Evolutionary conservation across 2,329 filamentous ascomycete genomes (phyloP).

Genomic region (Chaetomium olivaceum): DNA sequence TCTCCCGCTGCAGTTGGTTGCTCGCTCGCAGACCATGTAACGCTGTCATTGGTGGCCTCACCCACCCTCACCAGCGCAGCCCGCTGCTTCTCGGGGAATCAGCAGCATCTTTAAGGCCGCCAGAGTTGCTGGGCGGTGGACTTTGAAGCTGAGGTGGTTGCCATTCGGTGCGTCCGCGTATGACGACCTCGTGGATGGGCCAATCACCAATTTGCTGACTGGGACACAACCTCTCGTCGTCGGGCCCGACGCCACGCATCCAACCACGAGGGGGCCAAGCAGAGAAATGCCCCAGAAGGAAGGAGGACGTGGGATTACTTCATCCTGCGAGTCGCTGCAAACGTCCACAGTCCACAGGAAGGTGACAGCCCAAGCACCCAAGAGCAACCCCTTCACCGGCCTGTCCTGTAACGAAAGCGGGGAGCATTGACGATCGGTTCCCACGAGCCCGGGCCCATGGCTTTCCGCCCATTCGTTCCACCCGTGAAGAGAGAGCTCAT

Average conservation of each 20-base stretch:
- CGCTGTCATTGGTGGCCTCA: constrained; percentile 24
- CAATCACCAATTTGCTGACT: constrained; percentile 23
- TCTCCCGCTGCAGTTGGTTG: constrained; percentile 24
- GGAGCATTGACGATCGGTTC: constrained; percentile 16
- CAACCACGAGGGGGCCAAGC: not conserved
- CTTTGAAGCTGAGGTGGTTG: not conserved
- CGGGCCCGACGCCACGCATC: constrained; percentile 15
- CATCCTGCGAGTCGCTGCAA: not conserved
- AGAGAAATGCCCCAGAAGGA: not conserved
- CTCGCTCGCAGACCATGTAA: not conserved
- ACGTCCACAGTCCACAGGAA: not conserved
- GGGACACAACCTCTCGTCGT: constrained; percentile 3
- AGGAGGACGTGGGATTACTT: not conserved
- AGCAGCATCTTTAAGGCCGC: not conserved
- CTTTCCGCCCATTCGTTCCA: not conserved
- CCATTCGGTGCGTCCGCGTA: not conserved
- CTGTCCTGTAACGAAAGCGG: not conserved
- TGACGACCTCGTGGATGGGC: constrained; percentile 13
- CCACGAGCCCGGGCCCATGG: not conserved
- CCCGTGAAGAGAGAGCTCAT: not conserved
- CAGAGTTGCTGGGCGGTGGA: not conserved
- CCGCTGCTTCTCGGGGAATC: constrained; percentile 3
- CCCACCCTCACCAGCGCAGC: not conserved
- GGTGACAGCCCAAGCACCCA: not conserved
- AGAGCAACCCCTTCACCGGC: not conserved